A percentile compares a stretch with the other conserved stretches of the same genome.
Conservation (phyloP, 768 basidiomycete species). For the Mycena polygramma region DNA sequence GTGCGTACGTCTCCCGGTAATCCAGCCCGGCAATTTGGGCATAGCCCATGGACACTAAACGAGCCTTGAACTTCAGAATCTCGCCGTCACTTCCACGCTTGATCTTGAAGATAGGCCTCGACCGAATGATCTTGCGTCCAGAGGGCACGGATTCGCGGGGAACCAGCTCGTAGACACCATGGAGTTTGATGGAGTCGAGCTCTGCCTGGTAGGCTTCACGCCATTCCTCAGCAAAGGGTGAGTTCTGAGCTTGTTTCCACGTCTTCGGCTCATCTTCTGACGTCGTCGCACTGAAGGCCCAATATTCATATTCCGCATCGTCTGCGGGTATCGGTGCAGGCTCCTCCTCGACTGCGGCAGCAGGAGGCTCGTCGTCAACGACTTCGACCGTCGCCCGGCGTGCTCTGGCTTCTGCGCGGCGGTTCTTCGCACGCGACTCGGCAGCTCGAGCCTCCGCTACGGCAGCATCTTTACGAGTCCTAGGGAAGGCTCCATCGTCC, state of each 20-base stretch:
- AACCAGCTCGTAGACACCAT: slow-evolving; percentile 15
- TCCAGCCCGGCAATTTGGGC: slow-evolving; percentile 12
- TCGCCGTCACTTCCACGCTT: slow-evolving; percentile 17
- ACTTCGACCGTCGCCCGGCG: neutral
- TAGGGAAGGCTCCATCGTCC: slow-evolving; percentile 8
- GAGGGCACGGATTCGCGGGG: slow-evolving; percentile 3
- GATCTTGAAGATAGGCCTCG: slow-evolving; percentile 16
- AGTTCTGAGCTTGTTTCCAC: slow-evolving; percentile 16
- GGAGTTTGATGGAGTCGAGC: slow-evolving; percentile 11
- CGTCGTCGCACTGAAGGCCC: neutral
- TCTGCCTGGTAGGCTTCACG: slow-evolving; percentile 12
- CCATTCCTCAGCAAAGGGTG: slow-evolving; percentile 12
- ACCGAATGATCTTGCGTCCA: slow-evolving; percentile 2
- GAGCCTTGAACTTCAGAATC: slow-evolving; percentile 18
- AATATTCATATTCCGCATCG: slow-evolving; percentile 11
- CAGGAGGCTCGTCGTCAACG: no score
- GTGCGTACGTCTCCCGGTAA: slow-evolving; percentile 13
- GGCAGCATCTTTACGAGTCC: slow-evolving; percentile 18
- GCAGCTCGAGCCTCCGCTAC: slow-evolving; percentile 2
- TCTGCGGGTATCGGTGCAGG: neutral
- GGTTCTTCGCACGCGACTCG: neutral
- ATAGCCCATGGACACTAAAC: slow-evolving; percentile 13
- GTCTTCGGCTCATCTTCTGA: slow-evolving; percentile 24
- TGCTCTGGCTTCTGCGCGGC: neutral
- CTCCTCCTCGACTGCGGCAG: slow-evolving; percentile 1